phyloP scores from a whole-genome alignment of 345 rosid species.

The Brassica juncea region DNA sequence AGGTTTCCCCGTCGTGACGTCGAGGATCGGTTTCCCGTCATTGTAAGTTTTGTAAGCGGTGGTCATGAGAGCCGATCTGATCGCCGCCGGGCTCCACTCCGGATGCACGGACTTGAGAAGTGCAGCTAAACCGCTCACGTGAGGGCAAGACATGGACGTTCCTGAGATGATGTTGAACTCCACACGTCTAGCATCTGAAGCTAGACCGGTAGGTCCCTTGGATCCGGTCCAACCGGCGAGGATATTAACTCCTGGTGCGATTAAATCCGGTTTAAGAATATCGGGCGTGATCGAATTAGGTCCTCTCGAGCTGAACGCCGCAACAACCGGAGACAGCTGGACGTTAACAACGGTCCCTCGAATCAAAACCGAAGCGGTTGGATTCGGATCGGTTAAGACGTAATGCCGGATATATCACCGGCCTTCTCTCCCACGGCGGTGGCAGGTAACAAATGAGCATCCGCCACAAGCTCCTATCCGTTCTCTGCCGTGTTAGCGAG shows the following conservation, averaged over 20 bases:
- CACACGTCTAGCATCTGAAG: constrained; percentile 51
- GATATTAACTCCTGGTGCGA: constrained; percentile 86
- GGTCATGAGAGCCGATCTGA: constrained; percentile 87
- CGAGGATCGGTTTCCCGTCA: constrained; percentile 54
- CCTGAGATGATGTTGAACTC: constrained; percentile 77
- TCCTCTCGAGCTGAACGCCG: constrained; percentile 91
- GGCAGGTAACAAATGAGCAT: constrained; percentile 78
- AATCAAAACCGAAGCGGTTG: constrained; percentile 60
- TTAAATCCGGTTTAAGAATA: constrained; percentile 79
- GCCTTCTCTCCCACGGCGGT: constrained; percentile 64
- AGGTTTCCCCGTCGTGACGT: constrained; percentile 56
- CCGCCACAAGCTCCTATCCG: constrained; percentile 89
- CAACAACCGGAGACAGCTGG: constrained; percentile 80
- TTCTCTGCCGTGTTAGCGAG: constrained; percentile 58
- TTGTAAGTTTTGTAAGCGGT: constrained; percentile 71
- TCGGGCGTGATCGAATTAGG: constrained; percentile 66
- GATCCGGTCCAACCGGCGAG: constrained; percentile 71
- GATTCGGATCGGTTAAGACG: constrained; percentile 48
- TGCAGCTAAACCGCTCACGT: constrained; percentile 83
- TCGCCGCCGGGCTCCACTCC: constrained; percentile 88
- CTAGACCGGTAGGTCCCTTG: constrained; percentile 55
- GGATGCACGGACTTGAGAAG: constrained; percentile 70
- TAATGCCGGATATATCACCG: constrained; percentile 63
- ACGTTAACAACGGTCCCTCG: constrained; percentile 70
- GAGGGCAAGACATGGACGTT: constrained; percentile 95